These are phyloP conservation scores for Nakazawaea molendinolei DNA, from an alignment of 805 yeast species.

Conservation along the genomic window DNA sequence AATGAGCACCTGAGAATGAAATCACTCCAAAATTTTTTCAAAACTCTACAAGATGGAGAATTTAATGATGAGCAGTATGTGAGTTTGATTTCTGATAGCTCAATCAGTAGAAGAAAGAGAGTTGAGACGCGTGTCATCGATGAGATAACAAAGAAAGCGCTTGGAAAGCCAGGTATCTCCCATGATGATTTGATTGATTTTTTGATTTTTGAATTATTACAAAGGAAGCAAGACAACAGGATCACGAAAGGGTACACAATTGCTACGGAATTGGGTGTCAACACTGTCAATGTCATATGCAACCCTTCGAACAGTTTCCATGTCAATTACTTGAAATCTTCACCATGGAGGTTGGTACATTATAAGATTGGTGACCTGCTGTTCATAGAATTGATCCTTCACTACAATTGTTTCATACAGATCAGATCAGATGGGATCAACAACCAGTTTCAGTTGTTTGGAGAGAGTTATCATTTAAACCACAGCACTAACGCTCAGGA, in stretches of 20 bases:
- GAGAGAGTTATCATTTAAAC: slow-evolving; percentile 12
- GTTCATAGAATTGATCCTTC: slow-evolving; percentile 34
- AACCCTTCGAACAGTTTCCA: slow-evolving; percentile 30
- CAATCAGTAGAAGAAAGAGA: not conserved
- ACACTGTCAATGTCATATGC: slow-evolving; percentile 22
- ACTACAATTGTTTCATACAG: slow-evolving; percentile 24
- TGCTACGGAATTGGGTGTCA: slow-evolving; percentile 16
- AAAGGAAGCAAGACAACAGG: slow-evolving; percentile 27
- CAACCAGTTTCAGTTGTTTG: slow-evolving; percentile 22
- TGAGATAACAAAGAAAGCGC: too few relatives aligned
- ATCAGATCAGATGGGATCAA: slow-evolving; percentile 18
- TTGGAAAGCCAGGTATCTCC: too few relatives aligned
- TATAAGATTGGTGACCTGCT: slow-evolving; percentile 29
- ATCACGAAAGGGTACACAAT: slow-evolving; percentile 37
- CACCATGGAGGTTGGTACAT: slow-evolving; percentile 38
- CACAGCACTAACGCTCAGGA: not conserved
- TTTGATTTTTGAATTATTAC: slow-evolving; percentile 27
- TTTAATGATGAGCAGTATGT: not conserved
- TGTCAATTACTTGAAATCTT: slow-evolving; percentile 33
- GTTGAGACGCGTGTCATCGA: not conserved
- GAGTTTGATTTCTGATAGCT: not conserved
- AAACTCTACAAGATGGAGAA: not conserved
- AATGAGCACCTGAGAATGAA: too few relatives aligned
- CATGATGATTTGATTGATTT: slow-evolving; percentile 34
- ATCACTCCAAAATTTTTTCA: too few relatives aligned